A percentile compares a stretch with the other conserved stretches of the same genome.
Evolutionary conservation across 768 basidiomycete genomes (phyloP).

Genomic region (Steccherinum ochraceum): DNA sequence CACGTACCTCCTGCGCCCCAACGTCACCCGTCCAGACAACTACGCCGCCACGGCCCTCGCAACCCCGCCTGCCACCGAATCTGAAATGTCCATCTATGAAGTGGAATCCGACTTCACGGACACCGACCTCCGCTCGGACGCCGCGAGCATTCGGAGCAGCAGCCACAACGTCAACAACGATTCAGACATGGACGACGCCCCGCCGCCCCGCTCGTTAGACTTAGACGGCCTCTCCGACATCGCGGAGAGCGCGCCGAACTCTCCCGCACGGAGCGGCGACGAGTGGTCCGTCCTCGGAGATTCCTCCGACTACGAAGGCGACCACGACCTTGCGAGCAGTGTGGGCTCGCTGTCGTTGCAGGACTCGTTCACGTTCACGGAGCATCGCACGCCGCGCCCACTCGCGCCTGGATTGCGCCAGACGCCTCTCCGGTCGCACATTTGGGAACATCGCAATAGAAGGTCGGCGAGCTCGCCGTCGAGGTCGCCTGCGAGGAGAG

Average conservation of each 20-base stretch:
- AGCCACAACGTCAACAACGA: slow-evolving; percentile 7
- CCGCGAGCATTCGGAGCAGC: not conserved
- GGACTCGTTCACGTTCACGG: too few species aligned
- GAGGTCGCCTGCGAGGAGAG: slow-evolving; percentile 42
- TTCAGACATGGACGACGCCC: slow-evolving; percentile 18
- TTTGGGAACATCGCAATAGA: slow-evolving; percentile 22
- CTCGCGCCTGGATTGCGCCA: slow-evolving; percentile 14
- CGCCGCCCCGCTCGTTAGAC: not conserved
- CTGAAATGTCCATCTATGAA: slow-evolving; percentile 46
- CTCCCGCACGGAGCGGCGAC: slow-evolving; percentile 23
- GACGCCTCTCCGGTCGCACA: slow-evolving; percentile 24
- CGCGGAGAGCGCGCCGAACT: slow-evolving; percentile 17
- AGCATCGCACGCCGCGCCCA: slow-evolving; percentile 17
- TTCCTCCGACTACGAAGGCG: slow-evolving; percentile 17
- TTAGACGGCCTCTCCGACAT: slow-evolving; percentile 16
- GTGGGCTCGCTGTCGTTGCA: slow-evolving; percentile 27
- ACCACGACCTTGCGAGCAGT: slow-evolving; percentile 25
- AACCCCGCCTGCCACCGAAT: slow-evolving; percentile 70
- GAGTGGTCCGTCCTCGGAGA: slow-evolving; percentile 34
- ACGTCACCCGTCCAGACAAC: slow-evolving; percentile 56
- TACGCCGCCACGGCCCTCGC: slow-evolving; percentile 38
- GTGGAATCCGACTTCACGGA: slow-evolving; percentile 36
- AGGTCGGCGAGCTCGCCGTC: slow-evolving; percentile 47
- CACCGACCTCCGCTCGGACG: slow-evolving; percentile 20
- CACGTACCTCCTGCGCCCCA: slow-evolving; percentile 78